Evolutionary conservation across 768 basidiomycete genomes (phyloP).

Genomic region (Strobilomyces confusus): DNA sequence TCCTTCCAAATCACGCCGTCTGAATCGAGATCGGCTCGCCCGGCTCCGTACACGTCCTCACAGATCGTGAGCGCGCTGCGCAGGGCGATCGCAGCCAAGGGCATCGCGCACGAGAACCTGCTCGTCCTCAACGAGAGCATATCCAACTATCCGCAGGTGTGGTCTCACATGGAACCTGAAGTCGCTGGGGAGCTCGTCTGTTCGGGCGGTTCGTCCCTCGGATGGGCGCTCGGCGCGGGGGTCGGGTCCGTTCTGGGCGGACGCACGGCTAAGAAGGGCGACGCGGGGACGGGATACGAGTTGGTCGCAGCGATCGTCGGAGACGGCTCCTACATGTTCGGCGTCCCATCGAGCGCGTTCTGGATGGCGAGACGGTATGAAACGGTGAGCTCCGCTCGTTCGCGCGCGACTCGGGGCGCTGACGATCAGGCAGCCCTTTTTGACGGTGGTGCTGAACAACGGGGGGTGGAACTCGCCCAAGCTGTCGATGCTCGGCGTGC

Average conservation of each 20-base stretch:
- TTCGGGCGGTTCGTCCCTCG: conserved; percentile 64
- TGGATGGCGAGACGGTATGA: conserved; percentile 73
- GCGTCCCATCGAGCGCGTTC: conserved; percentile 59
- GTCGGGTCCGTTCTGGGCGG: conserved; percentile 54
- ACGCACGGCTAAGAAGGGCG: conserved; percentile 18
- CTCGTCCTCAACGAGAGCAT: conserved; percentile 63
- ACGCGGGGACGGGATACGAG: conserved; percentile 38
- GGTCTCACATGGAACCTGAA: conserved; percentile 56
- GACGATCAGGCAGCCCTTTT: conserved; percentile 48
- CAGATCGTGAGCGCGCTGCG: conserved; percentile 50
- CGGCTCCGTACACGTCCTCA: conserved; percentile 36
- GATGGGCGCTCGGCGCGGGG: conserved; percentile 64
- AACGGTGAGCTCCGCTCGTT: conserved; percentile 40
- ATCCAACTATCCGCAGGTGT: conserved; percentile 50
- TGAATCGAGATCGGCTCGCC: conserved; percentile 5
- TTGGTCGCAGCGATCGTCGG: conserved; percentile 59
- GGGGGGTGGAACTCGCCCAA: conserved; percentile 68
- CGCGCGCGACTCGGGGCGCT: neutral
- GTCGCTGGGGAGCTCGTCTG: conserved; percentile 46
- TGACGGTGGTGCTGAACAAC: conserved; percentile 69
- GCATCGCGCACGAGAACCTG: conserved; percentile 35
- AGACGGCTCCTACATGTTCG: conserved; percentile 67
- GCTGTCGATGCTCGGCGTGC: conserved; percentile 59
- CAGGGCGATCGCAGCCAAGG: conserved; percentile 30
- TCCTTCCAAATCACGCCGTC: conserved; percentile 17